phyloP scores from a whole-genome alignment of 192 early-diverging fungal species.

The Backusella australiensis region DNA sequence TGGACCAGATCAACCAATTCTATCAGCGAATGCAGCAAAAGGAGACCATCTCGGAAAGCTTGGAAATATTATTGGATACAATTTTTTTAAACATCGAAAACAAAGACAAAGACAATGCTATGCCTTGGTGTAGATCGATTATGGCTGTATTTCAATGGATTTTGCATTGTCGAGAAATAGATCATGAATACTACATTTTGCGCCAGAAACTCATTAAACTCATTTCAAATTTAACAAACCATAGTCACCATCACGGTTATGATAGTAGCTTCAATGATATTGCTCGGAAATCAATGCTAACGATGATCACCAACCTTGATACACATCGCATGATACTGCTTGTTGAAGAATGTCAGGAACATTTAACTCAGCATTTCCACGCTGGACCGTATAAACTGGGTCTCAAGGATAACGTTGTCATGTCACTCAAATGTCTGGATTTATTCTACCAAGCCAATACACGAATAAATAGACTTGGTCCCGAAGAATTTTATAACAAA shows the following conservation, averaged over 20 bases:
- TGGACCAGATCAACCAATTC: constrained; percentile 2
- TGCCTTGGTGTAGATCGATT: constrained; percentile 13
- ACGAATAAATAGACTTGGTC: background rate
- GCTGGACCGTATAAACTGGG: constrained; percentile 27
- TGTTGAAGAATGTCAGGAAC: constrained; percentile 16
- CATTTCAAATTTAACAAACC: background rate
- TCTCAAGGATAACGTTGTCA: constrained; percentile 24
- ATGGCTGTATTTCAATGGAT: constrained; percentile 8
- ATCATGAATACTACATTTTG: background rate
- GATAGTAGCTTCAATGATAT: background rate
- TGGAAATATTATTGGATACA: constrained; percentile 9
- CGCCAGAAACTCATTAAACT: background rate
- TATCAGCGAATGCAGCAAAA: constrained; percentile 1
- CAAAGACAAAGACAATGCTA: background rate
- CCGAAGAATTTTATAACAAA: constrained; percentile 22
- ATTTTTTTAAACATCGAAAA: constrained; percentile 1
- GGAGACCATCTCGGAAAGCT: constrained; percentile 2
- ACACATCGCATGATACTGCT: constrained; percentile 6
- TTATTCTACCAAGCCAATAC: background rate
- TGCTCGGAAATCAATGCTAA: background rate
- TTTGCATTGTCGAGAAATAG: background rate
- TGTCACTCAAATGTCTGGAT: constrained; percentile 22
- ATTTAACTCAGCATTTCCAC: constrained; percentile 29
- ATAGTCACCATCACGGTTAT: background rate
- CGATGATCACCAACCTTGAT: constrained; percentile 6